Evolutionary conservation across 495 filamentous ascomycete genomes (phyloP).

Genomic region (Recurvomyces mirabilis): DNA sequence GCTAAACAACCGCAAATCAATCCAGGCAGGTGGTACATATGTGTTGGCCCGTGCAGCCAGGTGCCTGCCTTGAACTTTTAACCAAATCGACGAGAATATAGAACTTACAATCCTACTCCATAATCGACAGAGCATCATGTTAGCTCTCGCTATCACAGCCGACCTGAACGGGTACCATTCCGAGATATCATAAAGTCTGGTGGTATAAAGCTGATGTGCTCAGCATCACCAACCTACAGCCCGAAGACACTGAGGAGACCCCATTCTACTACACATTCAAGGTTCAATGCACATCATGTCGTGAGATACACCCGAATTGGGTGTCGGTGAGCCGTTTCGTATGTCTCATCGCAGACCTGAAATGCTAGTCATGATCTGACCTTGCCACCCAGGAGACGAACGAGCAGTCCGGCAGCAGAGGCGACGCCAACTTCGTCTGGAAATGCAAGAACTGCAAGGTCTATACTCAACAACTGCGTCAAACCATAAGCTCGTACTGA

Average conservation of each 20-base stretch:
- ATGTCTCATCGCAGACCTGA: constrained; percentile 27
- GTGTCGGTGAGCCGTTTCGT: constrained; percentile 84
- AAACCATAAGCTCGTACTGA: not conserved
- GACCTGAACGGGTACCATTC: constrained; percentile 69
- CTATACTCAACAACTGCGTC: not conserved
- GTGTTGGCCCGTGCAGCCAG: too few species aligned
- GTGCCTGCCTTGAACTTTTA: too few species aligned
- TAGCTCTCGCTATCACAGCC: constrained; percentile 65
- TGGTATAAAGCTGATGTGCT: not conserved
- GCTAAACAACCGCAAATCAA: too few species aligned
- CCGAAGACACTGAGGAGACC: constrained; percentile 63
- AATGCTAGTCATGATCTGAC: not conserved
- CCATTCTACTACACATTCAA: constrained; percentile 95
- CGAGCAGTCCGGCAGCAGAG: constrained; percentile 79
- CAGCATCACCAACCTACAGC: constrained; percentile 82
- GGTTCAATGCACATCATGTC: constrained; percentile 90
- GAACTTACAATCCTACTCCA: too few species aligned
- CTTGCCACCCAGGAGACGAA: constrained; percentile 53
- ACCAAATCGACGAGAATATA: too few species aligned
- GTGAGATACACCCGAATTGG: constrained; percentile 79
- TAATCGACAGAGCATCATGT: constrained; percentile 45
- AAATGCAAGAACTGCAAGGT: constrained; percentile 70
- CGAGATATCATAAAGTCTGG: too few species aligned
- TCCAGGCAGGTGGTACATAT: too few species aligned
- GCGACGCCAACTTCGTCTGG: constrained; percentile 98